A percentile compares a stretch with the other conserved stretches of the same genome.
These are phyloP conservation scores for Aspergillus sp. DNA, from an alignment of 2,329 filamentous ascomycete species.

Conservation along the genomic window DNA sequence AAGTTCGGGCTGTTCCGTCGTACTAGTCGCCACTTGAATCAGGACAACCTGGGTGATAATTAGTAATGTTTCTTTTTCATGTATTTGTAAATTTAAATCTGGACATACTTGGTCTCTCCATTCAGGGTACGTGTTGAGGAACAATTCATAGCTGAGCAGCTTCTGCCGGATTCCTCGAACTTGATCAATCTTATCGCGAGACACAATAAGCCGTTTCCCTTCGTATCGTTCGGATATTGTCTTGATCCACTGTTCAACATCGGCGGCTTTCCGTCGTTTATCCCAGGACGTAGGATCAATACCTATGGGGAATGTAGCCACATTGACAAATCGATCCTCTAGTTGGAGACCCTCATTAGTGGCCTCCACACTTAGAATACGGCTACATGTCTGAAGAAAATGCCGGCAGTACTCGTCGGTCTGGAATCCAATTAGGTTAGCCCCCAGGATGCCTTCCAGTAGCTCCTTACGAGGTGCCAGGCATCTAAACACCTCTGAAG, in stretches of 20 bases:
- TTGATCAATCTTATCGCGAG: slow-evolving; percentile 88
- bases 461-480: slow-evolving; percentile 77
- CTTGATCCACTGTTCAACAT: slow-evolving; percentile 73
- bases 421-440: slow-evolving; percentile 88
- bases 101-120: slow-evolving; percentile 68
- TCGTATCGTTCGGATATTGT: slow-evolving; percentile 79
- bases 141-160: slow-evolving; percentile 84
- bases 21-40: slow-evolving; percentile 89
- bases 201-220: slow-evolving; percentile 86
- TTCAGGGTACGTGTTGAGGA: slow-evolving; percentile 87
- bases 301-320: slow-evolving; percentile 79
- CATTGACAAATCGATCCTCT: slow-evolving; percentile 89
- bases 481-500: slow-evolving; percentile 90
- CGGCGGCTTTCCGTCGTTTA: slow-evolving; percentile 63
- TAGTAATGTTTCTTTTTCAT: neutral
- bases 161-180: slow-evolving; percentile 92
- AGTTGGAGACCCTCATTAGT: slow-evolving; percentile 83
- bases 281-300: slow-evolving; percentile 78
- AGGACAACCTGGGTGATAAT: slow-evolving; percentile 60
- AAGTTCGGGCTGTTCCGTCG: slow-evolving; percentile 80
- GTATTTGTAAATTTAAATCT: neutral
- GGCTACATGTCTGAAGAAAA: slow-evolving; percentile 92
- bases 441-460: slow-evolving; percentile 84
- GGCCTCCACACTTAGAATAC: slow-evolving; percentile 83
- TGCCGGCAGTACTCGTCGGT: slow-evolving; percentile 88